Percentiles rank a stretch among this genome's conserved stretches.
Conservation (phyloP, 1,139 yeast genomes). For the Scheffersomyces illinoinensis region DNA sequence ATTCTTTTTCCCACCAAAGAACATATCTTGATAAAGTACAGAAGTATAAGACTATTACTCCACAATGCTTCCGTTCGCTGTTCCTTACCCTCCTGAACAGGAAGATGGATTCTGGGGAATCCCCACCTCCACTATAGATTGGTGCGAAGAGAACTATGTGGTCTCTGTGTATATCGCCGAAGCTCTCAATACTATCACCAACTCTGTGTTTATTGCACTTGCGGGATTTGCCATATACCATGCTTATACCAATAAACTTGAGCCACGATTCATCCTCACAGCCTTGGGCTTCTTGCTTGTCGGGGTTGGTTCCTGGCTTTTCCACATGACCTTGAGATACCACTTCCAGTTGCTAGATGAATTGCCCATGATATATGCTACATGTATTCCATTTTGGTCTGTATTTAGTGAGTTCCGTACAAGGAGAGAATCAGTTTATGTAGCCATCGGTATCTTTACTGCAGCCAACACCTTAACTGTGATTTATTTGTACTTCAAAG, state of each 20-base stretch:
- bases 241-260: slow-evolving; percentile 61
- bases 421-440: slow-evolving; percentile 35
- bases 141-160: slow-evolving; percentile 96
- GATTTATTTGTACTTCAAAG: slow-evolving; percentile 65
- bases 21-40: background rate
- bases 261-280: slow-evolving; percentile 66
- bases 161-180: slow-evolving; percentile 87
- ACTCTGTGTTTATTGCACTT: slow-evolving; percentile 64
- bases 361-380: slow-evolving; percentile 96
- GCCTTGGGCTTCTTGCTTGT: slow-evolving; percentile 82
- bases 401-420: slow-evolving; percentile 68
- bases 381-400: slow-evolving; percentile 93
- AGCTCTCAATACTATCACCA: slow-evolving; percentile 78
- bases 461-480: slow-evolving; percentile 58
- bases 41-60: background rate
- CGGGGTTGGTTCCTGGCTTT: slow-evolving; percentile 91
- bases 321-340: slow-evolving; percentile 91
- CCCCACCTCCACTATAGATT: slow-evolving; percentile 78
- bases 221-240: slow-evolving; percentile 69
- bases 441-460: slow-evolving; percentile 58
- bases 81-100: slow-evolving; percentile 47
- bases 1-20: background rate
- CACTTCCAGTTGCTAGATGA: slow-evolving; percentile 92
- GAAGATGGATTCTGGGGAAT: slow-evolving; percentile 47
- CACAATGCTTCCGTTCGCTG: slow-evolving; percentile 50